A percentile compares a stretch with the other conserved stretches of the same genome.
phyloP scores from a whole-genome alignment of 192 early-diverging fungal genomes.

The Chytriomyces confervae region DNA sequence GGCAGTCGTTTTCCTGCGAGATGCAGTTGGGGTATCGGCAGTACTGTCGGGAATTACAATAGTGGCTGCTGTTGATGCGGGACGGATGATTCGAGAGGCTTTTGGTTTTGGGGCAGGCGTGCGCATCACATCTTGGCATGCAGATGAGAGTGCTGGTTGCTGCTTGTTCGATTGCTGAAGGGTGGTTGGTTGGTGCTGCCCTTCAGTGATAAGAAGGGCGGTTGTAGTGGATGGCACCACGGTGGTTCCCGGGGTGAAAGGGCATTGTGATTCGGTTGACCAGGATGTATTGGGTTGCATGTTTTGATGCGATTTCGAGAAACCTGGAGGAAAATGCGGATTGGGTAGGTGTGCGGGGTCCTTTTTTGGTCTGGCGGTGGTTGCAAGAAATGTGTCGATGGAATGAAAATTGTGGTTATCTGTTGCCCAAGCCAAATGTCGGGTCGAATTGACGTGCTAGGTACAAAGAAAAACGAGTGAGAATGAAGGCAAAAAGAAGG shows the following conservation, averaged over 20 bases:
- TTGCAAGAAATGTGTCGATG: constrained; percentile 17
- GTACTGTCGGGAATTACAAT: no score
- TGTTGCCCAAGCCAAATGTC: constrained; percentile 3
- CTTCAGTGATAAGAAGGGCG: not conserved
- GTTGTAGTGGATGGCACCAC: not conserved
- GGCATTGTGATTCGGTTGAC: no score
- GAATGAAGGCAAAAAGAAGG: not conserved
- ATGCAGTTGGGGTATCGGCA: no score
- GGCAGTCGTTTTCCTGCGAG: not conserved
- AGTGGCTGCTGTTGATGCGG: not conserved
- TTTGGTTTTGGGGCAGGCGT: constrained; percentile 7
- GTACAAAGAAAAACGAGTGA: not conserved
- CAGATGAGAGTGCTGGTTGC: not conserved
- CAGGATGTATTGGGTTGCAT: no score
- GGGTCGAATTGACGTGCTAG: constrained; percentile 3
- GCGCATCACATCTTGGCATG: not conserved
- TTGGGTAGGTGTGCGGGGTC: not conserved
- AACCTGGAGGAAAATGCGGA: no score
- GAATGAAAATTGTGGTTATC: constrained; percentile 13
- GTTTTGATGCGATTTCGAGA: no score
- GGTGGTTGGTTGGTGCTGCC: not conserved
- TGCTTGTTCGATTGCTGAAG: not conserved
- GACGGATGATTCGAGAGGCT: not conserved
- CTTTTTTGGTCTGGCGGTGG: not conserved
- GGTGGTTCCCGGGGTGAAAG: no score